These are phyloP conservation scores for Prunus yedoensis DNA, from an alignment of 331 rosid species.

Conservation along the genomic window DNA sequence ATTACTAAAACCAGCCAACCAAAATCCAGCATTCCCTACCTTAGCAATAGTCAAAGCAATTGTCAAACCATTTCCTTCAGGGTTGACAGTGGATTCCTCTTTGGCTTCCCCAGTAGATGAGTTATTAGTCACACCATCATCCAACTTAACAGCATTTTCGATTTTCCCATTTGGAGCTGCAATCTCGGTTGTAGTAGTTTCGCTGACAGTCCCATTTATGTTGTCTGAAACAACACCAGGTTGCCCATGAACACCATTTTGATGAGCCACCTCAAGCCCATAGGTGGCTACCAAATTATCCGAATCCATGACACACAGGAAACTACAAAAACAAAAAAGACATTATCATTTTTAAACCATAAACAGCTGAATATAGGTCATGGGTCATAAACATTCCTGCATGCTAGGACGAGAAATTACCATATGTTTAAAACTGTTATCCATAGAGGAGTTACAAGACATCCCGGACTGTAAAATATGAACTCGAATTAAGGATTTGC, in stretches of 20 bases:
- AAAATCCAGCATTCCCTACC: conserved; percentile 37
- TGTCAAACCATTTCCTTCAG: conserved; percentile 37
- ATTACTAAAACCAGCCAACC: conserved; percentile 17
- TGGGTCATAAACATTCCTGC: neutral
- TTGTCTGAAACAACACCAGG: conserved; percentile 30
- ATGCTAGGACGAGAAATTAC: neutral
- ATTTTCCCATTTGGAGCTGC: conserved; percentile 44
- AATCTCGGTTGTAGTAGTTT: conserved; percentile 18
- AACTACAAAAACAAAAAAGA: conserved; percentile 40
- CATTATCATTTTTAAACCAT: neutral
- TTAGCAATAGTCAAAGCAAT: conserved; percentile 49
- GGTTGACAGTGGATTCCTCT: conserved; percentile 44
- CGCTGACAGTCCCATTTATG: conserved; percentile 24
- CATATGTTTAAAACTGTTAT: neutral
- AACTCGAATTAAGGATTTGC: neutral
- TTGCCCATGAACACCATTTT: conserved; percentile 58
- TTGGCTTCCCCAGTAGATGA: conserved; percentile 38
- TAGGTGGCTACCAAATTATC: conserved; percentile 38
- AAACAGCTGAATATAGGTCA: neutral
- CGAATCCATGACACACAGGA: conserved; percentile 62
- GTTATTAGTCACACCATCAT: conserved; percentile 36
- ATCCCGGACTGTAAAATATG: neutral
- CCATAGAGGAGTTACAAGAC: conserved; percentile 1
- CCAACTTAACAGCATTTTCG: conserved; percentile 37
- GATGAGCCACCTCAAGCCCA: conserved; percentile 51